phyloP scores from a whole-genome alignment of 169 alveolate genomes.

The Besnoitia besnoiti region DNA sequence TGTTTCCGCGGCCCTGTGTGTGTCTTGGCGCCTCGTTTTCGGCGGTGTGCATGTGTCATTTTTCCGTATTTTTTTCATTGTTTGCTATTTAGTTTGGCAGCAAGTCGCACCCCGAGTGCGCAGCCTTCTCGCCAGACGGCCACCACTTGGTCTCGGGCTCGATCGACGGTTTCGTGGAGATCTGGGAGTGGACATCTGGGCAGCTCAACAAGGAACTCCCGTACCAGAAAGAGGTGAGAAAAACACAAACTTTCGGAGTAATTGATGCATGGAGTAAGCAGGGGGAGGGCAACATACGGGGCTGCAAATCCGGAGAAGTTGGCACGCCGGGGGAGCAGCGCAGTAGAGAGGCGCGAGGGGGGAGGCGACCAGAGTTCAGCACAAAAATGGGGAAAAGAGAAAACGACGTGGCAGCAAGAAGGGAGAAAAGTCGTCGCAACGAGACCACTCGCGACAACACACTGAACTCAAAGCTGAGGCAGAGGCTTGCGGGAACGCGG shows the following conservation, averaged over 20 bases:
- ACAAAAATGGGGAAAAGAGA: no score
- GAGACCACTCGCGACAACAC: no score
- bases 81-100: conserved; percentile 74
- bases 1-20: no score
- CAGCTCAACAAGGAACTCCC: conserved; percentile 78
- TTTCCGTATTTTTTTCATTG: background rate
- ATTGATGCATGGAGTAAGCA: no score
- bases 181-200: conserved; percentile 86
- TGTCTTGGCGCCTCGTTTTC: no score
- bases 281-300: no score
- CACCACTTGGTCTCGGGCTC: conserved; percentile 84
- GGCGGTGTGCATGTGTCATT: background rate
- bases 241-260: background rate
- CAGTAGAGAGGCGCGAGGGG: background rate
- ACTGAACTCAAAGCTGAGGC: no score
- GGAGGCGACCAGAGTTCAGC: no score
- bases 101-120: conserved; percentile 87
- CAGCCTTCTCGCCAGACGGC: conserved; percentile 84
- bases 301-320: background rate
- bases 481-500: no score
- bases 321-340: background rate
- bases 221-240: conserved; percentile 79
- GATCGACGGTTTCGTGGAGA: conserved; percentile 87
- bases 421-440: no score
- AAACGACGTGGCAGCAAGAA: no score